Conservation (phyloP, 257 asterid species). For the Plantago major region DNA sequence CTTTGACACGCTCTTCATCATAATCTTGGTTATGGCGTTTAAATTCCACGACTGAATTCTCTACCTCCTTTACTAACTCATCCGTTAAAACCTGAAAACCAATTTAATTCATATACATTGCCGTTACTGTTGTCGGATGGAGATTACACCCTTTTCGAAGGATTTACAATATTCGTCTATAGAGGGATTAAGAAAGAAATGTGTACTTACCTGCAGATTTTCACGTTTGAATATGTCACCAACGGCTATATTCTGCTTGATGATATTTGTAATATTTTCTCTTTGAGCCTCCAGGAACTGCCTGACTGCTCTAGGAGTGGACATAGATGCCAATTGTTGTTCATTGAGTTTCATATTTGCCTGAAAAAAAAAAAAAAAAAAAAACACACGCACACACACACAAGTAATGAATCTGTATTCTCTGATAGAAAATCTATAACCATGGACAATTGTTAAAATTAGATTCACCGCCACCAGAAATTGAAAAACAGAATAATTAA, state of each 20-base stretch:
- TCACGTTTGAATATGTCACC: slow-evolving; percentile 92
- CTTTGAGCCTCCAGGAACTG: slow-evolving; percentile 60
- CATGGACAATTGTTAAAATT: slow-evolving; percentile 3
- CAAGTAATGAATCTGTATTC: slow-evolving; percentile 15
- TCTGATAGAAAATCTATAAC: not conserved
- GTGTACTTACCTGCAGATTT: slow-evolving; percentile 83
- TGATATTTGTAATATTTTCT: slow-evolving; percentile 65
- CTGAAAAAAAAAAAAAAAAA: slow-evolving; percentile 26
- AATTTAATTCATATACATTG: slow-evolving; percentile 4
- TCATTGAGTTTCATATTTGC: slow-evolving; percentile 76
- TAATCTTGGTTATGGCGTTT: slow-evolving; percentile 78
- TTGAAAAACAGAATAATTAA: not conserved
- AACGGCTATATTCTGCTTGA: slow-evolving; percentile 91
- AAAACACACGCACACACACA: too few species aligned
- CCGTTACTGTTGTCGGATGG: not conserved
- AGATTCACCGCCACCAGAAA: not conserved
- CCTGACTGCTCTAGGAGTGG: slow-evolving; percentile 87
- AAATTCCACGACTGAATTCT: slow-evolving; percentile 69
- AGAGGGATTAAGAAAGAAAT: slow-evolving; percentile 5
- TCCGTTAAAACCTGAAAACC: slow-evolving; percentile 61
- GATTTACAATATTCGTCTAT: not conserved
- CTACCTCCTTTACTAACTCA: slow-evolving; percentile 82
- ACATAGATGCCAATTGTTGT: slow-evolving; percentile 71
- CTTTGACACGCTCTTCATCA: slow-evolving; percentile 73
- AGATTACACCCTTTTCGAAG: not conserved